Conservation (phyloP, 306 rosid genomes). For the Castanea crenata region DNA sequence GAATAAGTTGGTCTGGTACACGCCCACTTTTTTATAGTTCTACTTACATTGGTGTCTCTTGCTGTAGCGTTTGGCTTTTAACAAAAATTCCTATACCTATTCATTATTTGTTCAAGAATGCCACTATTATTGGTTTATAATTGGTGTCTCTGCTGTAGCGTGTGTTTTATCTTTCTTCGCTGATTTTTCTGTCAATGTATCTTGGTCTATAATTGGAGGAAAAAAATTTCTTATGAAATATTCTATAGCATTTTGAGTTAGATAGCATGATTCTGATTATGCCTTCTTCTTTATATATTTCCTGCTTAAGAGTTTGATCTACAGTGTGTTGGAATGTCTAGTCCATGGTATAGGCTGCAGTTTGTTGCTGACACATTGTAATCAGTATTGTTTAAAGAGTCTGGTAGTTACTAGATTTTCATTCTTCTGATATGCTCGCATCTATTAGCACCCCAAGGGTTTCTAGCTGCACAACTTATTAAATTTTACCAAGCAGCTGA, state of each 20-base stretch:
- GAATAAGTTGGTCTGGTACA: no score
- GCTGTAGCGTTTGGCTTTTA: neutral
- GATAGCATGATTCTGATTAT: neutral
- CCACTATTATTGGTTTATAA: neutral
- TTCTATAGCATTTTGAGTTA: neutral
- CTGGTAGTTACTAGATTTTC: neutral
- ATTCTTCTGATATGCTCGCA: neutral
- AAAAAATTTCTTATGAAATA: neutral
- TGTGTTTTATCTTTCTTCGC: neutral
- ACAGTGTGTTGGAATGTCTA: neutral
- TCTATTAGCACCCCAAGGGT: neutral
- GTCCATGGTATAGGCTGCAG: neutral
- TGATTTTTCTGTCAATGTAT: neutral
- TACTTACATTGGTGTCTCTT: neutral
- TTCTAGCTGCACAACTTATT: neutral
- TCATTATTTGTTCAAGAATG: neutral
- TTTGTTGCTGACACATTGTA: neutral
- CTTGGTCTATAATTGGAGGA: neutral
- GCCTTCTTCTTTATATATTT: neutral
- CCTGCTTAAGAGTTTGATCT: no score
- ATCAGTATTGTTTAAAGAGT: neutral
- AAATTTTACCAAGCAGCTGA: no score
- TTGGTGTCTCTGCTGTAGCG: neutral
- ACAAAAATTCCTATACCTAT: neutral
- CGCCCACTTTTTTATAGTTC: neutral